phyloP scores from a whole-genome alignment of 192 early-diverging fungal species.

The Podila clonocystis region DNA sequence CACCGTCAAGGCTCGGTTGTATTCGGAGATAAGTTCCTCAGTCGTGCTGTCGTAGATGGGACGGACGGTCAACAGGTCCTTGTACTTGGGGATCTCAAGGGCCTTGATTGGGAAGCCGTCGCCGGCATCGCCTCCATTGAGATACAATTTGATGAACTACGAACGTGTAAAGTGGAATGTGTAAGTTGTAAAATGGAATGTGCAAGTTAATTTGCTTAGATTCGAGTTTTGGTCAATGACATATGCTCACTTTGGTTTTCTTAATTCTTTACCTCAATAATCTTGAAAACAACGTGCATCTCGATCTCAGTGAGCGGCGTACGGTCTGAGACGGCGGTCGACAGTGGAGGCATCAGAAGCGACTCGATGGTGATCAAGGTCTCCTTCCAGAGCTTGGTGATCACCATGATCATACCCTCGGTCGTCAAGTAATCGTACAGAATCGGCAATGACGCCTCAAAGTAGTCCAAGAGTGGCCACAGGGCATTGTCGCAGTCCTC shows the following conservation, averaged over 20 bases:
- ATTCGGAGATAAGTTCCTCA: slow-evolving; percentile 70
- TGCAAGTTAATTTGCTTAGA: too few species aligned
- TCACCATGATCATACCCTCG: slow-evolving; percentile 70
- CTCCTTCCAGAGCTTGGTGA: slow-evolving; percentile 78
- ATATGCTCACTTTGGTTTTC: too few species aligned
- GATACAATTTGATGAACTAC: slow-evolving; percentile 75
- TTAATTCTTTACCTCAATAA: slow-evolving; percentile 61
- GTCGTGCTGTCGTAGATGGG: slow-evolving; percentile 75
- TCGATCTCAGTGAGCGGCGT: slow-evolving; percentile 74
- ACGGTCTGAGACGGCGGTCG: slow-evolving; percentile 60
- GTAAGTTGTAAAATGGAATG: slow-evolving; percentile 4
- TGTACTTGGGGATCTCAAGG: slow-evolving; percentile 72
- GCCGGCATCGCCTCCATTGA: slow-evolving; percentile 76
- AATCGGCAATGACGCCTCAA: slow-evolving; percentile 75
- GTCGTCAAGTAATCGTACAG: slow-evolving; percentile 74
- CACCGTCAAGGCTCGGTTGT: slow-evolving; percentile 53
- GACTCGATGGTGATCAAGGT: slow-evolving; percentile 73
- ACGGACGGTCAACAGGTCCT: slow-evolving; percentile 69
- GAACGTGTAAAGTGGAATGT: slow-evolving; percentile 5
- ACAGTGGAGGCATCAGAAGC: slow-evolving; percentile 78
- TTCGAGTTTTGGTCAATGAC: too few species aligned
- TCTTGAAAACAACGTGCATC: slow-evolving; percentile 73
- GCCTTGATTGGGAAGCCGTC: slow-evolving; percentile 70
- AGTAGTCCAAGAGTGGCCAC: slow-evolving; percentile 76
- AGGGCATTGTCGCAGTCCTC: slow-evolving; percentile 73